phyloP scores from a whole-genome alignment of 352 stramenopile species.

The Pilasporangium apinafurcum region DNA sequence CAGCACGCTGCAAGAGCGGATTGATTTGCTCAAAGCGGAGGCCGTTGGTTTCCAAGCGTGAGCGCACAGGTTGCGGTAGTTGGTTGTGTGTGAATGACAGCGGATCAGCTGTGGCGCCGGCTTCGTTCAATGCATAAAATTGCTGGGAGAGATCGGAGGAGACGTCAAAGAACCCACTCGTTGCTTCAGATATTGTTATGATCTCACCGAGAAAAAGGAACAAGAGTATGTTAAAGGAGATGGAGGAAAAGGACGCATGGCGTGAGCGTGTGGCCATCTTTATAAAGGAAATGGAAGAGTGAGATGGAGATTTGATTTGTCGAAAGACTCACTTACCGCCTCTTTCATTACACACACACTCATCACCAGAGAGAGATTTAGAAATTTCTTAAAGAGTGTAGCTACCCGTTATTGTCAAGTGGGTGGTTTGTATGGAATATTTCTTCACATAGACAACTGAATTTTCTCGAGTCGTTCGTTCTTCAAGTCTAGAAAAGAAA shows the following conservation, averaged over 20 bases:
- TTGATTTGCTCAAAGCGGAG: slow-evolving; percentile 15
- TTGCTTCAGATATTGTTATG: slow-evolving; percentile 6
- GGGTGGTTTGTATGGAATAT: too few relatives aligned
- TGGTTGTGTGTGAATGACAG: slow-evolving; percentile 5
- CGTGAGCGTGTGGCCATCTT: not conserved
- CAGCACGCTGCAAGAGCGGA: slow-evolving; percentile 24
- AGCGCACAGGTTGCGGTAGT: slow-evolving; percentile 2
- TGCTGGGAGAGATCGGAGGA: slow-evolving; percentile 16
- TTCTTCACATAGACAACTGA: too few relatives aligned
- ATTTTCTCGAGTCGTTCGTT: too few relatives aligned
- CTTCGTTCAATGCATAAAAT: slow-evolving; percentile 15
- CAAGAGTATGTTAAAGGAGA: too few relatives aligned
- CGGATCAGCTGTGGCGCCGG: slow-evolving; percentile 2
- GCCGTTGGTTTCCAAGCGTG: slow-evolving; percentile 1
- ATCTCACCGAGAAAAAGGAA: too few relatives aligned
- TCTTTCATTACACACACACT: too few relatives aligned
- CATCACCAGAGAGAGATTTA: too few relatives aligned
- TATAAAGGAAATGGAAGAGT: slow-evolving; percentile 1
- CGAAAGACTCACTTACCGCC: slow-evolving; percentile 5
- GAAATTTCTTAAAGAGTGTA: too few relatives aligned
- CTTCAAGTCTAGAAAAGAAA: too few relatives aligned
- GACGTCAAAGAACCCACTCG: slow-evolving; percentile 16
- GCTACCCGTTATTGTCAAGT: too few relatives aligned
- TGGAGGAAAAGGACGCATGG: not conserved
- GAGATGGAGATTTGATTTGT: not conserved